These are phyloP conservation scores for Exsudoporus floridanus DNA, from an alignment of 1,284 basidiomycete genomes.

Conservation along the genomic window DNA sequence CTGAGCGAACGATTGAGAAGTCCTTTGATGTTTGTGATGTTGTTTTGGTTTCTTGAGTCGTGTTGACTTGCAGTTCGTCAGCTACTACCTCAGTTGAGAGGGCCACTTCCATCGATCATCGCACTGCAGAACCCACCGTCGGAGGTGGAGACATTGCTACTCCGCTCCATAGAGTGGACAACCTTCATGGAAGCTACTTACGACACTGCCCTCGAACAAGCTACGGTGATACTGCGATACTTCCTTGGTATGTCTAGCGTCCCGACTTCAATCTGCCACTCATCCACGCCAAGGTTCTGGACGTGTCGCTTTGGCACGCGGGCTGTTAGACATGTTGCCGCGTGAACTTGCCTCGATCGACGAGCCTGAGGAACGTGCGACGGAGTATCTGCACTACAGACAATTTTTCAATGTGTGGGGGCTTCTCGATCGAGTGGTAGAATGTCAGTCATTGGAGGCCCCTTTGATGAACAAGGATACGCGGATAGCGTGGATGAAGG, in stretches of 20 bases:
- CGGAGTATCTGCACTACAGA: constrained; percentile 71
- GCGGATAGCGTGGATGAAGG: constrained; percentile 57
- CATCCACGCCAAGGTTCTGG: constrained; percentile 56
- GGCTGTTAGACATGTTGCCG: constrained; percentile 66
- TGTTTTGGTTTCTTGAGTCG: constrained; percentile 1
- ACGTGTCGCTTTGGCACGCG: constrained; percentile 68
- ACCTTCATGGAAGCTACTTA: constrained; percentile 75
- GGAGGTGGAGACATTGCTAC: constrained; percentile 65
- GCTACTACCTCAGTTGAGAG: constrained; percentile 54
- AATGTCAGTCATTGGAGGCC: constrained; percentile 54
- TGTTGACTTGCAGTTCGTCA: constrained; percentile 25
- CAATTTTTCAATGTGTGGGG: constrained; percentile 76
- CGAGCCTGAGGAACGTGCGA: constrained; percentile 61
- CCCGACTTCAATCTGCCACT: neutral
- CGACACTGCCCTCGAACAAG: constrained; percentile 77
- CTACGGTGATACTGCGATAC: constrained; percentile 83
- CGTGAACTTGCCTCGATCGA: constrained; percentile 56
- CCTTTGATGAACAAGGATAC: constrained; percentile 58
- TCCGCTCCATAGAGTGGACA: constrained; percentile 94
- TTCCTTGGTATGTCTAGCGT: constrained; percentile 66
- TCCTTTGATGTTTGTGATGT: constrained; percentile 60
- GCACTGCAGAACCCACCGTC: constrained; percentile 50
- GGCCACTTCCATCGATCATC: constrained; percentile 63
- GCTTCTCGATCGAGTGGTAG: constrained; percentile 53
- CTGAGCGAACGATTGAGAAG: constrained; percentile 75